Percentiles rank a stretch among this genome's conserved stretches.
phyloP scores from a whole-genome alignment of 306 rosid species.

The Rubus idaeus region DNA sequence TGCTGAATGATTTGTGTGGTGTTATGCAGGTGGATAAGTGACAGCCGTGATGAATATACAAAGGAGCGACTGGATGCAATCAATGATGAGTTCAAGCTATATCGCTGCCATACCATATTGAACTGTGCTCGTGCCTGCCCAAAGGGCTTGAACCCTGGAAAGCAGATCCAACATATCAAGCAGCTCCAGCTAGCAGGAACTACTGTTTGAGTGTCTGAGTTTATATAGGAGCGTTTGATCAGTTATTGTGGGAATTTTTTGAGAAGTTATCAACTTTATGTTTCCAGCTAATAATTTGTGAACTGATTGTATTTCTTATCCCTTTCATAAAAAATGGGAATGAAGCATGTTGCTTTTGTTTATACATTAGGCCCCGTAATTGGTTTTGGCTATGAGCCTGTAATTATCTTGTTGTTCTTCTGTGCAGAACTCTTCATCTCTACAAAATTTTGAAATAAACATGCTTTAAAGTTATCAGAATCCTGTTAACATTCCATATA shows the following conservation, averaged over 20 bases:
- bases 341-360: conserved; percentile 26
- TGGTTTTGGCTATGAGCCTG: background rate
- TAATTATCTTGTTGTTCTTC: background rate
- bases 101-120: conserved; percentile 98
- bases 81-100: conserved; percentile 95
- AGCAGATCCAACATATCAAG: conserved; percentile 83
- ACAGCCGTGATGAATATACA: conserved; percentile 94
- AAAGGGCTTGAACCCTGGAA: conserved; percentile 96
- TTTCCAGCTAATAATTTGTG: conserved; percentile 48
- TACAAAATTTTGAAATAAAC: background rate
- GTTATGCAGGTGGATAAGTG: conserved; percentile 88
- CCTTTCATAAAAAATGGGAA: conserved; percentile 40
- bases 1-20: conserved; percentile 21
- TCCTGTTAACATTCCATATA: background rate
- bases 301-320: conserved; percentile 20
- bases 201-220: conserved; percentile 20
- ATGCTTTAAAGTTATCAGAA: background rate
- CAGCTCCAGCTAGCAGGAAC: conserved; percentile 43
- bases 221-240: conserved; percentile 29
- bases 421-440: background rate
- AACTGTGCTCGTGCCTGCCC: conserved; percentile 98
- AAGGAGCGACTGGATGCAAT: conserved; percentile 87
- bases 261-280: conserved; percentile 18
- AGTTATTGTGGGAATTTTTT: conserved; percentile 34
- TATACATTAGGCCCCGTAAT: conserved; percentile 31